phyloP scores from a whole-genome alignment of 225 moss, liverwort and hornwort species.

The Physcomitrium patens region DNA sequence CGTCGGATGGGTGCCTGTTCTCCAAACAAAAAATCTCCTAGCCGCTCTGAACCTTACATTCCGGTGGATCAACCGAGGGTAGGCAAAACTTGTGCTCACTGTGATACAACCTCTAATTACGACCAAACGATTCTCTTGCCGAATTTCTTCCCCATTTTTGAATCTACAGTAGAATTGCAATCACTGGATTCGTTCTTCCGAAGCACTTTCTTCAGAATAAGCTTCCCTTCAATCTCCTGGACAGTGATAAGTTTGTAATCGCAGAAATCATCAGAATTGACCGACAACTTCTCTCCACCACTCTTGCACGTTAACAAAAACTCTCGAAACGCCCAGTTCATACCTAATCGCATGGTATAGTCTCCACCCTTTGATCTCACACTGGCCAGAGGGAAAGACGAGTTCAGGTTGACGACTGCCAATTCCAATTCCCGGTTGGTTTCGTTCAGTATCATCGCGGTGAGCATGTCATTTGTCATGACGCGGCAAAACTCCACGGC shows the following conservation, averaged over 20 bases:
- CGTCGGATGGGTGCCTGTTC: no score
- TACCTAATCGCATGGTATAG: slow-evolving; percentile 21
- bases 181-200: slow-evolving; percentile 9
- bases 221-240: background rate
- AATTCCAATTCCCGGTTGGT: slow-evolving; percentile 29
- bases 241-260: slow-evolving; percentile 35
- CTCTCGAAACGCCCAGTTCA: slow-evolving; percentile 32
- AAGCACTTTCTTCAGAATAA: slow-evolving; percentile 4
- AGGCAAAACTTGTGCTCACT: no score
- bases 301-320: slow-evolving; percentile 11
- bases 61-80: no score
- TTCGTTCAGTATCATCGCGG: slow-evolving; percentile 30
- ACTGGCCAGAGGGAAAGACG: slow-evolving; percentile 8
- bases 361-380: slow-evolving; percentile 18
- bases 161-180: no score
- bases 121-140: no score
- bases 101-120: no score
- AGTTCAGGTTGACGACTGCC: slow-evolving; percentile 22
- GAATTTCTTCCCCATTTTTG: no score
- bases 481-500: no score
- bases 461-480: slow-evolving; percentile 30
- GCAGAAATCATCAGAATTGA: slow-evolving; percentile 32
- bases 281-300: slow-evolving; percentile 9
- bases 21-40: no score
- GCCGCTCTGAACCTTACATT: no score